Evolutionary conservation across 257 asterid species (phyloP), one percentile per base, ranked within the genome.

Genomic region (Lycium barbarum): DNA sequence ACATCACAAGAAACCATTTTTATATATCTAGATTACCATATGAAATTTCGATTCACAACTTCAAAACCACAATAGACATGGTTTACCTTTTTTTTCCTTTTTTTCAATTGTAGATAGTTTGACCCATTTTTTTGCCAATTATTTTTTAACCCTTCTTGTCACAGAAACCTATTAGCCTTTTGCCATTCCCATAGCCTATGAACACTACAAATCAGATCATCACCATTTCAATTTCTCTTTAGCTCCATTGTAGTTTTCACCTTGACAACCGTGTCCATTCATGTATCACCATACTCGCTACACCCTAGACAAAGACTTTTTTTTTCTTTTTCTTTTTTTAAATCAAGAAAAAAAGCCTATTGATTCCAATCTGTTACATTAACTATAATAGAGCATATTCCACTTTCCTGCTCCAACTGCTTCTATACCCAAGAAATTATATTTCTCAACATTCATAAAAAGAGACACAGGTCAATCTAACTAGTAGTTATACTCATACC

Each of bases 151-250:
- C 7, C 6, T 66, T 33, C 26, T 68, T 6, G 35, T 68, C 3
- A 22, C 22, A 68, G 51, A 68, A 38, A 33, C 73, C 13, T 36
- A 15, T 6, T 57, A 67, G 5, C 22, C 76, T 36, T 36, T 67
- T 67, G 51, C 22, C 76, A 67, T 67, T 67, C 12, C 76, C 49
- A 15, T 67, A 67, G 76, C 22, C 76, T 14, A 67, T 36, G 76
- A 35, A 67, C 76, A 36, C 76, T 36, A 35, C 74, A 14, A 67
- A 67, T 67, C 76, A 36, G 76, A 67, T 26, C 76, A 67, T 14
- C 76, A 36, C 43, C 51, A 35, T 67, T 67, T 47, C 49, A 67
- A 35, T 67, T 67, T 67, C 49, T 13, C 22, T 36, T 35, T 36
- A 7, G 2, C 6, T 38, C 22, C 49, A 67, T 67, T 35, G 20